Evolutionary conservation across 352 stramenopile genomes (phyloP).

Genomic region (Globisporangium cylindrosporum): DNA sequence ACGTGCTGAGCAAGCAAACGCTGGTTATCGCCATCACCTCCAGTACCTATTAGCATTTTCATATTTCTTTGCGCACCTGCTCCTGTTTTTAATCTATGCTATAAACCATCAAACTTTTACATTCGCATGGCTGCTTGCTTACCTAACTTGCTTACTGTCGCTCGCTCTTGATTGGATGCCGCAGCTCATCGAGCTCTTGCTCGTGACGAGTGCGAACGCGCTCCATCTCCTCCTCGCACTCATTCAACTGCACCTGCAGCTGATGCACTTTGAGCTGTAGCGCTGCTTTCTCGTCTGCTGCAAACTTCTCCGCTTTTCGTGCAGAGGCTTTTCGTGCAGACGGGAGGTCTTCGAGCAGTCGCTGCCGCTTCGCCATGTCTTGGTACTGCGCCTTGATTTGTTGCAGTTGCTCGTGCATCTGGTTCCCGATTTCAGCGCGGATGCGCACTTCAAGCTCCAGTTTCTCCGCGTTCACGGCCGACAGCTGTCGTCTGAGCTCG

Average conservation of each 20-base stretch:
- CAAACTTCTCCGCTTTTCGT: slow-evolving; percentile 28
- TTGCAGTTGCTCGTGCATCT: slow-evolving; percentile 67
- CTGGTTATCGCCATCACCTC: background rate
- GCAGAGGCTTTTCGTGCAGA: slow-evolving; percentile 30
- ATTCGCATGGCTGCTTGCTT: background rate
- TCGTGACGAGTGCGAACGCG: slow-evolving; percentile 64
- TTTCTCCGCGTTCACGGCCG: slow-evolving; percentile 47
- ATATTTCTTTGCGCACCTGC: background rate
- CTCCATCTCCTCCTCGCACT: slow-evolving; percentile 84
- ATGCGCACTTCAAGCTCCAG: slow-evolving; percentile 62
- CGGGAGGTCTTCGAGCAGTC: slow-evolving; percentile 24
- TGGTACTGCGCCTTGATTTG: slow-evolving; percentile 61
- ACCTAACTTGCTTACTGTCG: background rate
- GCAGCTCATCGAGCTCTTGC: slow-evolving; percentile 14
- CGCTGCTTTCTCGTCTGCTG: slow-evolving; percentile 43
- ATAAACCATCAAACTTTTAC: background rate
- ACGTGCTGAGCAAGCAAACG: background rate
- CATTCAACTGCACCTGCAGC: slow-evolving; percentile 60
- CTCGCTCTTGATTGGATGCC: slow-evolving; percentile 17
- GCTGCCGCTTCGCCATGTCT: slow-evolving; percentile 36
- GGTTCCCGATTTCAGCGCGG: slow-evolving; percentile 60
- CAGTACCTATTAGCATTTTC: background rate
- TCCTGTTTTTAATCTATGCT: slow-evolving; percentile 3
- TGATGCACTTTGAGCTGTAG: slow-evolving; percentile 61
- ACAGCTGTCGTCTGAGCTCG: slow-evolving; percentile 49